phyloP scores from a whole-genome alignment of 1,284 basidiomycete genomes.

The Cutaneotrichosporon sp. region DNA sequence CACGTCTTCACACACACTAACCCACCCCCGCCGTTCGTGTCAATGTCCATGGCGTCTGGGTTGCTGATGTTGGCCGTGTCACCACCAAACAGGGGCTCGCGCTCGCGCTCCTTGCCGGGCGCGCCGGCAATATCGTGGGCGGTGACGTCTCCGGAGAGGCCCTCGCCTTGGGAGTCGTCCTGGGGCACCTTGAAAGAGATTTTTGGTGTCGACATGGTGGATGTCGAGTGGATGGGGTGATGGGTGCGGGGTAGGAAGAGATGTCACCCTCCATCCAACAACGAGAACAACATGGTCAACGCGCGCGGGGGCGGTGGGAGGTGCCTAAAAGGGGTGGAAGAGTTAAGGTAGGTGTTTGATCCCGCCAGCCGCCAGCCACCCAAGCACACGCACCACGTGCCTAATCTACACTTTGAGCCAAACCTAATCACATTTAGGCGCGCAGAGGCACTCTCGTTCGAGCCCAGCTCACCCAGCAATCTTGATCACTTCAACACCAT shows the following conservation, averaged over 20 bases:
- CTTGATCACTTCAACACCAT: not conserved
- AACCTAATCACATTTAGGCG: not conserved
- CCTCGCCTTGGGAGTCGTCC: slow-evolving; percentile 23
- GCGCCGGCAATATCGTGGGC: slow-evolving; percentile 48
- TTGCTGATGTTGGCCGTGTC: slow-evolving; percentile 51
- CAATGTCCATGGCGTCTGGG: slow-evolving; percentile 36
- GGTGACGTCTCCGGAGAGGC: slow-evolving; percentile 41
- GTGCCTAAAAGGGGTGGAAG: too few species aligned
- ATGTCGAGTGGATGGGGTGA: slow-evolving; percentile 17
- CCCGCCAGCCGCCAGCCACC: too few species aligned
- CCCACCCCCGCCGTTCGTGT: slow-evolving; percentile 35
- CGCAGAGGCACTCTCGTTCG: not conserved
- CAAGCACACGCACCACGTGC: too few species aligned
- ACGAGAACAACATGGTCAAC: not conserved
- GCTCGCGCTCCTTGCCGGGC: slow-evolving; percentile 54
- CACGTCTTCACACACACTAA: not conserved
- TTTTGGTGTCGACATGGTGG: slow-evolving; percentile 49
- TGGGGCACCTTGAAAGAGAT: slow-evolving; percentile 44
- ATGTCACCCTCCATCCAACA: not conserved
- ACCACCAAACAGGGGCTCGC: slow-evolving; percentile 51
- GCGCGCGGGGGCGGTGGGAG: too few species aligned
- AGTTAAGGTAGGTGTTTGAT: not conserved
- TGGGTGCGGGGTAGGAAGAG: slow-evolving; percentile 3
- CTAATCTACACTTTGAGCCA: not conserved
- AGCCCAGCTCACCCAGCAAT: not conserved